These are phyloP conservation scores for Neurospora hispaniola DNA, from an alignment of 495 filamentous ascomycete species.

Conservation along the genomic window DNA sequence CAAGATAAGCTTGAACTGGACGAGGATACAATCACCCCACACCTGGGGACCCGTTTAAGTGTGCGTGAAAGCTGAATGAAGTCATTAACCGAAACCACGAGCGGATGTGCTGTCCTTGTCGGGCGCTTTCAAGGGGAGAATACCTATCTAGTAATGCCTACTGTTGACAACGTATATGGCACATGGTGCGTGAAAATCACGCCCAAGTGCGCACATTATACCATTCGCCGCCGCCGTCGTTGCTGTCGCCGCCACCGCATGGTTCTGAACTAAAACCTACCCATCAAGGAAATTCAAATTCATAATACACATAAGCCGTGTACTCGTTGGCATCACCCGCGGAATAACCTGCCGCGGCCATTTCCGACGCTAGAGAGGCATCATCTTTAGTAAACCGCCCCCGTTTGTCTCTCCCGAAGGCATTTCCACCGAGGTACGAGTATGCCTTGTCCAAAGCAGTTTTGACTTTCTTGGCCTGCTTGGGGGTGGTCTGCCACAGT, in stretches of 20 bases:
- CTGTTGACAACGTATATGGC: neutral
- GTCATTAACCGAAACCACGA: neutral
- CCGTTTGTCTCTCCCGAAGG: conserved; percentile 88
- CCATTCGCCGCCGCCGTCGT: neutral
- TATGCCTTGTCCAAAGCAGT: conserved; percentile 71
- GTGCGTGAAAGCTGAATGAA: neutral
- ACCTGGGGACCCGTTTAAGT: neutral
- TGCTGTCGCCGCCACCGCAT: neutral
- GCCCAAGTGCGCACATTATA: neutral
- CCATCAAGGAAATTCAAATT: conserved; percentile 60
- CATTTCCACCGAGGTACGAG: conserved; percentile 89
- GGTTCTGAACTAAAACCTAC: neutral
- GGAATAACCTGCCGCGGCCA: conserved; percentile 55
- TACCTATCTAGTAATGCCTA: neutral
- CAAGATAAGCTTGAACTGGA: conserved; percentile 11
- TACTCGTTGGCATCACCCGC: conserved; percentile 70
- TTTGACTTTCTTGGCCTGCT: conserved; percentile 73
- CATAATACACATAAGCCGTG: conserved; percentile 93
- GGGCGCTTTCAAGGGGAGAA: neutral
- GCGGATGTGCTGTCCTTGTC: neutral
- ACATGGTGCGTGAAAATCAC: neutral
- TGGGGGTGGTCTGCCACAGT: conserved; percentile 59
- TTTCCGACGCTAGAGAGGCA: conserved; percentile 58
- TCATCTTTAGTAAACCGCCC: conserved; percentile 85
- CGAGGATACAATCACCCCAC: neutral